Percentiles rank a stretch among this genome's conserved stretches.
Evolutionary conservation across 2,329 filamentous ascomycete genomes (phyloP).

Genomic region (Curvularia spicifera): DNA sequence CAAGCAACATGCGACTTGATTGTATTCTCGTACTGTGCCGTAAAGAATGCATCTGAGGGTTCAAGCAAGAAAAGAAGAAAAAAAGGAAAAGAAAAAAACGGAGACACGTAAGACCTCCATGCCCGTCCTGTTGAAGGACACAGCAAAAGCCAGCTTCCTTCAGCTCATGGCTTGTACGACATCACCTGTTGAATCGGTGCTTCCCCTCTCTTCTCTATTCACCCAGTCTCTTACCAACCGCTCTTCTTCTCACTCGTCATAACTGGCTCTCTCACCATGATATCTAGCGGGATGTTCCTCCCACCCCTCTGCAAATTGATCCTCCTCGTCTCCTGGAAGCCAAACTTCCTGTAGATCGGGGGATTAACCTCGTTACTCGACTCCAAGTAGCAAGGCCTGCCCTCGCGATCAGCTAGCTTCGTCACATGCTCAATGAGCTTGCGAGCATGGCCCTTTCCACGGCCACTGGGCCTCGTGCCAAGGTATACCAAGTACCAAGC

Average conservation of each 20-base stretch:
- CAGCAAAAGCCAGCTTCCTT: neutral
- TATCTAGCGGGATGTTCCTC: constrained; percentile 69
- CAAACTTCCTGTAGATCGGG: constrained; percentile 75
- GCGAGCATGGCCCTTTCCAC: constrained; percentile 74
- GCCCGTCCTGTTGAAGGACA: constrained; percentile 34
- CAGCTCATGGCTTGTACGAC: constrained; percentile 3
- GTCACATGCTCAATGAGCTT: constrained; percentile 75
- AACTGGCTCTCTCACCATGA: constrained; percentile 79
- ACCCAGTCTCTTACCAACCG: constrained; percentile 11
- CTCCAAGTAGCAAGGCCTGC: constrained; percentile 76
- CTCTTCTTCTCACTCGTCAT: constrained; percentile 26
- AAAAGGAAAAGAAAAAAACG: neutral
- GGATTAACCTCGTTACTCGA: constrained; percentile 73
- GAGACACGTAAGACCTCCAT: neutral
- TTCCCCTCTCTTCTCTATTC: constrained; percentile 5
- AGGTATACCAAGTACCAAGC: constrained; percentile 86
- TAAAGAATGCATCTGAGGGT: constrained; percentile 8
- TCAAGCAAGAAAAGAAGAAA: neutral
- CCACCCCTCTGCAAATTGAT: constrained; percentile 67
- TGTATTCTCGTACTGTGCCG: neutral
- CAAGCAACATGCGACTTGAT: neutral
- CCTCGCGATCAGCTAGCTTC: constrained; percentile 68
- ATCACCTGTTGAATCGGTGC: constrained; percentile 36
- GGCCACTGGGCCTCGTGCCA: constrained; percentile 73
- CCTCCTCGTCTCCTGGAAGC: constrained; percentile 70